Percentiles rank a stretch among this genome's conserved stretches.
Conservation (phyloP, 192 early-diverging fungal genomes). For the Backusella sp. region DNA sequence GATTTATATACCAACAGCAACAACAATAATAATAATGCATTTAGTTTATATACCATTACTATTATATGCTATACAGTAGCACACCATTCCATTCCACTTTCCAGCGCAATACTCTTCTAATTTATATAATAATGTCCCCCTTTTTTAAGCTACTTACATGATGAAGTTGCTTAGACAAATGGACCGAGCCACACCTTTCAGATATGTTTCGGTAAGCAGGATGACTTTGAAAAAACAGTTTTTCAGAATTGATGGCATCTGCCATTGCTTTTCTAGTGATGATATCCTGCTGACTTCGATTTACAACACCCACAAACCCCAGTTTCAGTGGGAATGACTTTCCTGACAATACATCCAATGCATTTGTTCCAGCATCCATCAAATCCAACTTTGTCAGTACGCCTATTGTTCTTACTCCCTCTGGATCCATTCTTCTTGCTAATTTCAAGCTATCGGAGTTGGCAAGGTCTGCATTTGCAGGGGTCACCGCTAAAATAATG, state of each 20-base stretch:
- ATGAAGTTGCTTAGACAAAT: conserved; percentile 68
- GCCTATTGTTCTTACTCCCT: conserved; percentile 67
- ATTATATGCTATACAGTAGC: not conserved
- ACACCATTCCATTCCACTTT: not conserved
- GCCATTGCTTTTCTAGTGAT: conserved; percentile 67
- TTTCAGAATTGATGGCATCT: conserved; percentile 65
- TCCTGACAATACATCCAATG: conserved; percentile 75
- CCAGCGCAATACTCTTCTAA: no score
- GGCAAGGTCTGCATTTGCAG: conserved; percentile 79
- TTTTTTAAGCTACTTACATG: conserved; percentile 34
- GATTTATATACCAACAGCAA: not conserved
- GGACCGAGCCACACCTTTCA: conserved; percentile 68
- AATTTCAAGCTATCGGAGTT: conserved; percentile 85
- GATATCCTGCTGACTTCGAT: conserved; percentile 82
- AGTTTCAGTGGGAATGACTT: conserved; percentile 72
- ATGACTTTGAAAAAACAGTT: conserved; percentile 70
- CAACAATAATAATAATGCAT: not conserved
- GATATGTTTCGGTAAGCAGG: conserved; percentile 71
- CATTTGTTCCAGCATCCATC: conserved; percentile 83
- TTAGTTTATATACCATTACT: not conserved
- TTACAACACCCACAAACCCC: conserved; percentile 82
- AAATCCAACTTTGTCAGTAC: conserved; percentile 83
- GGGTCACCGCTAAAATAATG: conserved; percentile 79
- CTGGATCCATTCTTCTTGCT: conserved; percentile 80
- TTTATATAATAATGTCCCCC: no score